Evolutionary conservation across 176 grass and related monocot genomes (phyloP), one percentile per base, ranked within the genome.

Genomic region (Pontederia crassipes): DNA sequence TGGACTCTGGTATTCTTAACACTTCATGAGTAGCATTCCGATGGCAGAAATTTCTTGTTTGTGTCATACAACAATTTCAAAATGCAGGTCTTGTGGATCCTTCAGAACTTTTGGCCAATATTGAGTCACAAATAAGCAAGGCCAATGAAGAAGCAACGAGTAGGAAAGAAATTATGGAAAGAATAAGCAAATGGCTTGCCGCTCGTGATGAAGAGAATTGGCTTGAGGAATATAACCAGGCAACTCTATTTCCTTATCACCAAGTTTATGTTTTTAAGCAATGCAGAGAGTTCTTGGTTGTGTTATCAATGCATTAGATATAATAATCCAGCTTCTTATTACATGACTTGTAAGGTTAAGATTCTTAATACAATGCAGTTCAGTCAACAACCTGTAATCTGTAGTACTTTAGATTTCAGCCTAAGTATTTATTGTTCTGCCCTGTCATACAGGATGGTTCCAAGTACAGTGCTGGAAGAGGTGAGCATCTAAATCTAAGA

Each of bases 91-190:
- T 84, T 1, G 67, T 84, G 57, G 80, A 84, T 55, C 74, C 78
- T n/a, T 78, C 81, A 8, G 81, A 81, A 59, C 78, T 81, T 35
- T 73, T 89, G 67, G 61, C 57, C 64, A 84, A 72, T 65, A 81
- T 89, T 1, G 86, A 89, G 28, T 54, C 72, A 0, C 86, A 89
- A 73, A 89, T 89, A 55, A 56, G 49, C 0, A 81, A 64, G 40
- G 86, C 75, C 0, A 81, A 65, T 72, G 78, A 81, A 1, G 78
- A 81, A 54, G 55, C 58, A 6, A 67, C 63, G 48, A 75, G 71
- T 15, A 84, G 86, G 74, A 89, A 65, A 61, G 81, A 89, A 16
- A 79, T 89, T 62, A 78, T 89, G 77, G 86, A 84, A 17, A 84
- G 74, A 78, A 67, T 84, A 17, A 72, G 72, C 77, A 89, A 81